Evolutionary conservation across 345 rosid genomes (phyloP).

Genomic region (Cardamine occulta): DNA sequence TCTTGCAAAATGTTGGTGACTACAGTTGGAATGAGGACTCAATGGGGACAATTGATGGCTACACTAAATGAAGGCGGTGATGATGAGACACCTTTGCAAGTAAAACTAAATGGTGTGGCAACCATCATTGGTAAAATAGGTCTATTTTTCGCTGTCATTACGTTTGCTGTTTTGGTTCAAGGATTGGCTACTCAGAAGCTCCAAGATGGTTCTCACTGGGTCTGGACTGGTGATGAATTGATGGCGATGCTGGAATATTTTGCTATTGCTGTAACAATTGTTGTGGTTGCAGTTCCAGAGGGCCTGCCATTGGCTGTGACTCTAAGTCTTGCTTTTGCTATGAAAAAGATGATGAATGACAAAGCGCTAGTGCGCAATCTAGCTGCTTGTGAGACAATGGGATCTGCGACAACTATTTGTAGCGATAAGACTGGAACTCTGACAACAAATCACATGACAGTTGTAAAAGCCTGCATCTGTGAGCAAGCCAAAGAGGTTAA

Average conservation of each 20-base stretch:
- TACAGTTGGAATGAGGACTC: slow-evolving; percentile 89
- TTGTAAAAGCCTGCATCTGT: slow-evolving; percentile 79
- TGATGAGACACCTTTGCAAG: slow-evolving; percentile 92
- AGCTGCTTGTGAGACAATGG: slow-evolving; percentile 97
- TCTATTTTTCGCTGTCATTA: slow-evolving; percentile 70
- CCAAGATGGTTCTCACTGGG: slow-evolving; percentile 58
- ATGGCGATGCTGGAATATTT: slow-evolving; percentile 70
- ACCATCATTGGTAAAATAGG: slow-evolving; percentile 82
- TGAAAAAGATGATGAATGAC: slow-evolving; percentile 96
- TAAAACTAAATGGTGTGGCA: slow-evolving; percentile 80
- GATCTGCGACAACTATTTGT: slow-evolving; percentile 85
- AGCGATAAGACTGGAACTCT: slow-evolving; percentile 94
- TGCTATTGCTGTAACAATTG: slow-evolving; percentile 87
- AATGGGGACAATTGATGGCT: slow-evolving; percentile 89
- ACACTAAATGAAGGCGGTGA: slow-evolving; percentile 73
- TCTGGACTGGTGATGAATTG: slow-evolving; percentile 73
- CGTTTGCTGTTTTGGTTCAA: slow-evolving; percentile 76
- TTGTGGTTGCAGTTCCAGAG: slow-evolving; percentile 94
- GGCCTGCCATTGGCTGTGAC: slow-evolving; percentile 97
- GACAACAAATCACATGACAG: slow-evolving; percentile 86
- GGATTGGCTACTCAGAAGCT: slow-evolving; percentile 65
- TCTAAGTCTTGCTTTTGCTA: slow-evolving; percentile 88
- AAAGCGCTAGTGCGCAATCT: slow-evolving; percentile 86
- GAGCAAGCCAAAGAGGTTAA: slow-evolving; percentile 55
- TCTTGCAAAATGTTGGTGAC: slow-evolving; percentile 85